Evolutionary conservation across 164 flowering plant genomes (phyloP).

Genomic region (Berberis thunbergii): DNA sequence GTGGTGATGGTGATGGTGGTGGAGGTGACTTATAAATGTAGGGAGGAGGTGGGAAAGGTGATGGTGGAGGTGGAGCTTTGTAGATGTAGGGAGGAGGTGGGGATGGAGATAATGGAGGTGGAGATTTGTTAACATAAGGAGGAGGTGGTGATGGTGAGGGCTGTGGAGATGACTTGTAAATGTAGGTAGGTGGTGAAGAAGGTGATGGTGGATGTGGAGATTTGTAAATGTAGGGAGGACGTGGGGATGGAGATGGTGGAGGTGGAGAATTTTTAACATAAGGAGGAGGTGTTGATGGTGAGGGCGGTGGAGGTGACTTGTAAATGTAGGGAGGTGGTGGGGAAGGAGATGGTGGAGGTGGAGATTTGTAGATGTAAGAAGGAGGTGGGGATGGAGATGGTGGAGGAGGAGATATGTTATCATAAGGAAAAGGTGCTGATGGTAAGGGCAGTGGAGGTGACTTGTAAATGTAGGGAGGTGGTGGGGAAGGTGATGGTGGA

Average conservation of each 20-base stretch:
- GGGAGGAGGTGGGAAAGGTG: not conserved
- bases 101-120: not conserved
- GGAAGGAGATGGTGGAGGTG: not conserved
- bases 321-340: not conserved
- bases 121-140: not conserved
- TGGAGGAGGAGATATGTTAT: not conserved
- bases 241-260: not conserved
- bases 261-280: not conserved
- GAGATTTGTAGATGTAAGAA: not conserved
- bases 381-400: not conserved
- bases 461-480: not conserved
- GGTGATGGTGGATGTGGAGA: not conserved
- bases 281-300: not conserved
- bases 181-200: not conserved
- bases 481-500: constrained; percentile 1
- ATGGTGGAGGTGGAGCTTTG: not conserved
- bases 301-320: not conserved
- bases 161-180: not conserved
- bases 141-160: not conserved
- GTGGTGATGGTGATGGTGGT: not conserved
- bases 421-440: not conserved
- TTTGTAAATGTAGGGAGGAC: not conserved
- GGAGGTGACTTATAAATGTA: not conserved
- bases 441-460: not conserved
- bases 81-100: not conserved